Percentiles rank a stretch among this genome's conserved stretches.
Evolutionary conservation across 1,139 yeast species (phyloP).

Genomic region (Sugiyamaella novakii): DNA sequence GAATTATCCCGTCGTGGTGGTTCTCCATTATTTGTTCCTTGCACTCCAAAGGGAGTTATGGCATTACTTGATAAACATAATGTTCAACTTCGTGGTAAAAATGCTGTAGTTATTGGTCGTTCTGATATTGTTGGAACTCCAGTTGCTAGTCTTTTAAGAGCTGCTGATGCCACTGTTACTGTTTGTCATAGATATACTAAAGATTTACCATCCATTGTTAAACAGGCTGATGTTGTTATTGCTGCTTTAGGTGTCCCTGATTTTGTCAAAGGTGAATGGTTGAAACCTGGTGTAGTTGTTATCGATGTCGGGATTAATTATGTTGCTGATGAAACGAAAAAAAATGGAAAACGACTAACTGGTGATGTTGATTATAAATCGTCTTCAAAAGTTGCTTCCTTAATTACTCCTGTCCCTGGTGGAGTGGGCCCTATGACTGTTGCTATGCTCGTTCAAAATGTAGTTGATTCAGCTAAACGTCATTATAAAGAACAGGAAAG

Average conservation of each 20-base stretch:
- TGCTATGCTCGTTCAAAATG: conserved; percentile 90
- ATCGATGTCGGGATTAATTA: conserved; percentile 97
- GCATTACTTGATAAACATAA: conserved; percentile 66
- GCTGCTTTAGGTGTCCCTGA: conserved; percentile 88
- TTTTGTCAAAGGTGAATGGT: conserved; percentile 86
- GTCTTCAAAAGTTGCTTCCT: conserved; percentile 66
- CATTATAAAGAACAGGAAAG: conserved; percentile 39
- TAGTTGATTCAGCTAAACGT: conserved; percentile 74
- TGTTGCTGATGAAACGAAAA: conserved; percentile 70
- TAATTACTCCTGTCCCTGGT: conserved; percentile 97
- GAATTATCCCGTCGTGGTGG: conserved; percentile 92
- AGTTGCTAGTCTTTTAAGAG: conserved; percentile 76
- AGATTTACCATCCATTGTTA: conserved; percentile 61
- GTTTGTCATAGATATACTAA: conserved; percentile 77
- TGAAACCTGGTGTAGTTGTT: conserved; percentile 80
- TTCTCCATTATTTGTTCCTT: conserved; percentile 80
- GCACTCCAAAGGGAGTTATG: conserved; percentile 96
- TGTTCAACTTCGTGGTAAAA: conserved; percentile 68
- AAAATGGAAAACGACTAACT: conserved; percentile 82
- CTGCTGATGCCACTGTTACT: conserved; percentile 84
- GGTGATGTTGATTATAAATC: conserved; percentile 90
- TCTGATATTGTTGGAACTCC: conserved; percentile 97
- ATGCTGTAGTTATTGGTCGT: conserved; percentile 94
- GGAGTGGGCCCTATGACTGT: conserved; percentile 99
- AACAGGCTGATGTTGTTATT: conserved; percentile 83